A percentile compares a stretch with the other conserved stretches of the same genome.
These are phyloP conservation scores for Stemphylium vesicarium DNA, from an alignment of 2,329 filamentous ascomycete genomes.

Conservation along the genomic window DNA sequence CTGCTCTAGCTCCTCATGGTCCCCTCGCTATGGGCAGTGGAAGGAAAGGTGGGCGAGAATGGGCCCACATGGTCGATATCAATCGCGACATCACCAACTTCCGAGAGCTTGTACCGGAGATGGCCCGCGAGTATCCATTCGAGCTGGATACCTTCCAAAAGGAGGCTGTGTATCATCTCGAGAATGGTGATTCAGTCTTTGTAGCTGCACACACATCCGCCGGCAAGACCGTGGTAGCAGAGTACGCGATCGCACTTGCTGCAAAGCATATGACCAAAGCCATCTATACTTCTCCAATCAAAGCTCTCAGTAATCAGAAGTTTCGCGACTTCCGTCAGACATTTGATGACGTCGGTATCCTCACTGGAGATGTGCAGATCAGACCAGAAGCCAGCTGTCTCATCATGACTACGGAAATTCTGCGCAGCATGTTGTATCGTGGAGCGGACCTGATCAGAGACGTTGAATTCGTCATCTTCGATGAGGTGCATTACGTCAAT, in stretches of 20 bases:
- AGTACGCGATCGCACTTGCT: constrained; percentile 95
- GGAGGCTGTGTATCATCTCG: constrained; percentile 95
- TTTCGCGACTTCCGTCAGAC: constrained; percentile 90
- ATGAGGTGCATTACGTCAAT: constrained; percentile 99
- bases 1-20: constrained; percentile 84
- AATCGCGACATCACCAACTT: constrained; percentile 95
- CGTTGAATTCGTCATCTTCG: constrained; percentile 98
- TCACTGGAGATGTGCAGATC: constrained; percentile 98
- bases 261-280: constrained; percentile 99
- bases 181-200: constrained; percentile 96
- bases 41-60: constrained; percentile 81
- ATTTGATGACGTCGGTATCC: constrained; percentile 95
- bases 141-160: constrained; percentile 98
- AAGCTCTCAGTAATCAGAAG: constrained; percentile 97
- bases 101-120: constrained; percentile 88
- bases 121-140: constrained; percentile 96
- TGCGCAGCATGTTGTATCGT: constrained; percentile 96
- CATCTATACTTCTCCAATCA: constrained; percentile 98
- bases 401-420: constrained; percentile 99
- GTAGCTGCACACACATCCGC: constrained; percentile 97
- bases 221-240: constrained; percentile 96
- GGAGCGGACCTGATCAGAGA: constrained; percentile 95
- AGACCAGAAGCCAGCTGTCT: constrained; percentile 96
- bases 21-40: constrained; percentile 73
- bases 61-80: constrained; percentile 98